Evolutionary conservation across 1,284 basidiomycete genomes (phyloP).

Genomic region (Leccinum pallidistipes): DNA sequence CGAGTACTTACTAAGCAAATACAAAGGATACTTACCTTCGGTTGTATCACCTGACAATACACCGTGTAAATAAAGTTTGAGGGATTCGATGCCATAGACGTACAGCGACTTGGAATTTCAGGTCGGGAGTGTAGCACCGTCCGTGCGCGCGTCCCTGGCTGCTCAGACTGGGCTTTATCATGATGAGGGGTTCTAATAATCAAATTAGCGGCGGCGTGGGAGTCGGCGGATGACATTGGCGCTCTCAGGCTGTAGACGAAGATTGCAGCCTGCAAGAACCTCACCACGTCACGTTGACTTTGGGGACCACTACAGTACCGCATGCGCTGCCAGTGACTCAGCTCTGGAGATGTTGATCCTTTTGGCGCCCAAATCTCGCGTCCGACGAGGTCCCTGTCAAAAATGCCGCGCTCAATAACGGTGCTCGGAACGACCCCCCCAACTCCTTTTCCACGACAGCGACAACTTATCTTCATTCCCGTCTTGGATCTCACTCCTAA

Average conservation of each 20-base stretch:
- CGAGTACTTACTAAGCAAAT: background rate
- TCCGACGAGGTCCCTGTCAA: background rate
- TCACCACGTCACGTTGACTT: background rate
- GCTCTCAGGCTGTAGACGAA: too few species aligned
- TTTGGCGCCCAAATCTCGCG: background rate
- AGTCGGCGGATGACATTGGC: too few species aligned
- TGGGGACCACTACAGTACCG: background rate
- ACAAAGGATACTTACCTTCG: too few species aligned
- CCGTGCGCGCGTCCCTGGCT: too few species aligned
- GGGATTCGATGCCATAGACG: too few species aligned
- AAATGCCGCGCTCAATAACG: background rate
- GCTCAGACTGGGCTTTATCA: too few species aligned
- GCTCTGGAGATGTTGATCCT: background rate
- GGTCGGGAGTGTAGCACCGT: too few species aligned
- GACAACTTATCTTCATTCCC: background rate
- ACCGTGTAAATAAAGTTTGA: too few species aligned
- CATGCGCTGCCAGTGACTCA: background rate
- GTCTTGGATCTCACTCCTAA: background rate
- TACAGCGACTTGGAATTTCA: too few species aligned
- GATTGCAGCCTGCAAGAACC: too few species aligned
- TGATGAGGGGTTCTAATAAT: too few species aligned
- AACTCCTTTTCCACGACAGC: background rate
- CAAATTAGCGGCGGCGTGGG: too few species aligned
- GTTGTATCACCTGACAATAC: background rate
- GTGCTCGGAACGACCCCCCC: background rate